Conservation (phyloP, 2,329 filamentous ascomycete genomes). For the Pestalotiopsis sp. region DNA sequence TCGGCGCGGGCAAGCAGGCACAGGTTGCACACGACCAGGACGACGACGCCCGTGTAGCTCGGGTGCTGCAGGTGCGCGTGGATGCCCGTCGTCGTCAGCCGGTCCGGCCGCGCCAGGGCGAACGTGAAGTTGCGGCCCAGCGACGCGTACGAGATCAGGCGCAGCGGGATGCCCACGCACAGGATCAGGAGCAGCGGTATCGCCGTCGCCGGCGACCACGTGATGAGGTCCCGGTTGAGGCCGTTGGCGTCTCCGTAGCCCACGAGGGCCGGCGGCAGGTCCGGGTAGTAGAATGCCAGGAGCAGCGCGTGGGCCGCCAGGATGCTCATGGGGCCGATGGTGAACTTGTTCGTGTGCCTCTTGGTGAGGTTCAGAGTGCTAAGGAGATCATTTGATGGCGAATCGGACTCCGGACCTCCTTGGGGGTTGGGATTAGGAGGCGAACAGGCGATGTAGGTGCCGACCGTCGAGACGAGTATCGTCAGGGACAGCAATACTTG, state of each 20-base stretch:
- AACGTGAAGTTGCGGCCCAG: constrained; percentile 59
- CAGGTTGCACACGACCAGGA: constrained; percentile 35
- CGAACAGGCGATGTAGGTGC: constrained; percentile 32
- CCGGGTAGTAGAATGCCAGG: constrained; percentile 23
- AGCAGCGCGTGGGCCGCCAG: constrained; percentile 24
- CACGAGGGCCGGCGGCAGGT: constrained; percentile 26
- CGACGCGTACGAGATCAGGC: constrained; percentile 39
- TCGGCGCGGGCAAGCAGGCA: constrained; percentile 40
- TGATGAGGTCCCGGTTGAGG: constrained; percentile 33
- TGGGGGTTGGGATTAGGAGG: constrained; percentile 31
- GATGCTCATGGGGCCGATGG: constrained; percentile 25
- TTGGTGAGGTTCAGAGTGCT: constrained; percentile 26
- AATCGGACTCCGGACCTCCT: neutral
- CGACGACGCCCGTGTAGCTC: constrained; percentile 47
- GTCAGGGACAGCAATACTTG: constrained; percentile 20
- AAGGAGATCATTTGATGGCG: neutral
- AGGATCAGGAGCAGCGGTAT: constrained; percentile 37
- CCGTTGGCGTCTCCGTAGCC: constrained; percentile 32
- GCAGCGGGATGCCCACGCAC: constrained; percentile 31
- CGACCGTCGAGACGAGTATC: constrained; percentile 29
- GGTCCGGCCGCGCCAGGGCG: constrained; percentile 46
- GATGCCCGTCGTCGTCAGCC: constrained; percentile 47
- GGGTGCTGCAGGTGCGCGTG: constrained; percentile 55
- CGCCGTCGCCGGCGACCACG: constrained; percentile 38
- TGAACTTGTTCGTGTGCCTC: constrained; percentile 24